Base-by-base conservation (phyloP, 1,284 basidiomycete genomes). In the Ustilago curta region DNA sequence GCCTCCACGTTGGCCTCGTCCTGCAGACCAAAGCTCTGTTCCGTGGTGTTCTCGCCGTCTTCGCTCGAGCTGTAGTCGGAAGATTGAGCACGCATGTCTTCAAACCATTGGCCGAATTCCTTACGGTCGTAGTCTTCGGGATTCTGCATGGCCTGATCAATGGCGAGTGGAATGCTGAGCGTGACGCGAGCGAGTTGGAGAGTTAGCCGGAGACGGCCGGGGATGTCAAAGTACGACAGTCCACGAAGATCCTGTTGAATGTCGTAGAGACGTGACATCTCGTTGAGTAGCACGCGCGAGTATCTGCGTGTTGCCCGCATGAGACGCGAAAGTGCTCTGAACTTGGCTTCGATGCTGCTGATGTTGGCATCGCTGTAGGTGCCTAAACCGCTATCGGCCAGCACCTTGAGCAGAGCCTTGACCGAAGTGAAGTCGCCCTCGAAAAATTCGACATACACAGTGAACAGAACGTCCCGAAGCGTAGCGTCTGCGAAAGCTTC, bases 131-230 rank as follows among this genome's bases (percentile, higher is more conserved):
- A 66, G 12, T 68, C 62, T 35, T 70, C 74, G 19, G 70, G 62
- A 23, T 71, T 81, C 50, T 82, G 75, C 73, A 93, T 87, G 0
- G 91, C 92, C 48, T 87, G 87, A 81, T 94, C 93, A 25, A 94
- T 88, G 0, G 89, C 90, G 71, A 93, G 88, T 3, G 93, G 93
- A 8, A 93, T 88, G 58, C 88, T 89, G 61, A 94, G 88, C 14
- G 92, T 91, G 77, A 93, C 91, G n/a, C 92, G 88, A 2, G 91
- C 91, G 52, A 94, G 88, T 74, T 91, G 90, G 35, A 93, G 88
- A 16, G 91, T 91, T 27, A 94, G 87, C 6, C 91, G 88, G 1
- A 91, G 90, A 14, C 93, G 90, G n/a, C 91, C 90, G 49, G 90
- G 87, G 66, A 94, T 86, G 83, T 93, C 91, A 75, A 93, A 89